Base-by-base conservation (phyloP, 345 rosid species). In the Salix brachista region DNA sequence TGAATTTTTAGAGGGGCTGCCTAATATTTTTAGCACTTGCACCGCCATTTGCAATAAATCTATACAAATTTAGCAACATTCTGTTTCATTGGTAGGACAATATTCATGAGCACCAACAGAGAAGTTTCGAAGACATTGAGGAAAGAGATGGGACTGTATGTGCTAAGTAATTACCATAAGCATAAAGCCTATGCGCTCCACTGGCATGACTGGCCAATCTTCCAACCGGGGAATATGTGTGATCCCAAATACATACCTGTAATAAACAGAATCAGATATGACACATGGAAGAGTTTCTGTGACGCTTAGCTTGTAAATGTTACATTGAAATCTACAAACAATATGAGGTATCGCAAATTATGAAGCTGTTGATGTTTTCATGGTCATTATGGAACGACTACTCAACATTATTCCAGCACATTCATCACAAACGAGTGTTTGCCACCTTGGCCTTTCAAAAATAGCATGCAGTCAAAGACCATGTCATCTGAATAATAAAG, bases 161-260 rank as follows among this genome's bases (percentile, higher is more conserved):
- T 65, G 78, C 71, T 36, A 46, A 48, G 71, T 54, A 34, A 21
- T 75, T 88, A 94, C 97, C 98, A 88, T 83, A n/a, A 94, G 93
- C 74, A 84, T 88, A 82, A 94, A 94, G 72, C 98, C 98, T 54
- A 92, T 85, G 77, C 76, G 93, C 77, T 94, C 98, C 39, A 88
- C 96, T 0, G 97, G 97, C 98, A 92, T 92, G 73, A 91, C 96
- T 1, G 97, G 97, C 98, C 97, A 94, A 80, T 94, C 97, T 88
- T 94, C 97, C 83, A 94, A 83, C 75, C 98, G 87, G 61, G 98
- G 97, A 36, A 94, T 92, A 77, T 91, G 97, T 21, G 89, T 94
- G 78, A 92, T 81, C 74, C 98, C 98, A 88, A 94, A 94, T 30
- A 94, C 91, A 62, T 94, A 94, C 98, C 98, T 94, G 83, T 68